Evolutionary conservation across 192 early-diverging fungal species (phyloP), one percentile per base, ranked within the genome.

Genomic region (Coemansia erecta): DNA sequence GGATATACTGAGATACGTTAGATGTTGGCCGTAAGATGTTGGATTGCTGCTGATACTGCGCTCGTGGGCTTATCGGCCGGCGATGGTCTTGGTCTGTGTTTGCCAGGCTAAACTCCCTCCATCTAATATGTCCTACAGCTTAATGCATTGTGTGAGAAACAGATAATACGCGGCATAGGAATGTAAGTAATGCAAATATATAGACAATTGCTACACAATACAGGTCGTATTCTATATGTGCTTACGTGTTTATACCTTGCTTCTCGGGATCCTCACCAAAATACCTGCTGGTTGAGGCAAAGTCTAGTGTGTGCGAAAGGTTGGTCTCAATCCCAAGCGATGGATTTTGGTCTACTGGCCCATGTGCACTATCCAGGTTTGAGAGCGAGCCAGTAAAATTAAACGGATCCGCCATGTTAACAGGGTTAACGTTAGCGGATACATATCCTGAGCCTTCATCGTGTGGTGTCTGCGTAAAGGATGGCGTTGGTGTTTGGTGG

Each of bases 71-170:
- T 35, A 4, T 9, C 10, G 19, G 7, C 8, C 21, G 12, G 17
- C 18, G 9, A n/a, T n/a, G 23, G 4, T 43, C 43, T 40, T 58
- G 41, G 10, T 71, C 64, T 2, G 57, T 28, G 26, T 28, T 35
- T 13, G 15, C 8, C n/a, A 61, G 17, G 22, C 52, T 56, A 33
- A 66, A 23, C 0, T 77, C 64, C 24, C 51, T 59, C 67, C 63
- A 63, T 47, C 53, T 55, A 55, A 49, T 75, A 58, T 54, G 58
- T 63, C 66, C 73, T 77, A 76, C 68, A 76, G 40, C 26, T 61
- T 63, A 56, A 43, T 31, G 31, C 14, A 53, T 24, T 24, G 21
- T 41, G 3, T 39, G 37, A 52, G 45, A 49, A 54, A 56, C 19
- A 42, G 49, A 35, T 42, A 49, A 24, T 22, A 6, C 2, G 31